These are phyloP conservation scores for Odonthalia washingtoniensis DNA, from an alignment of 31 red algal genomes.

Conservation along the genomic window DNA sequence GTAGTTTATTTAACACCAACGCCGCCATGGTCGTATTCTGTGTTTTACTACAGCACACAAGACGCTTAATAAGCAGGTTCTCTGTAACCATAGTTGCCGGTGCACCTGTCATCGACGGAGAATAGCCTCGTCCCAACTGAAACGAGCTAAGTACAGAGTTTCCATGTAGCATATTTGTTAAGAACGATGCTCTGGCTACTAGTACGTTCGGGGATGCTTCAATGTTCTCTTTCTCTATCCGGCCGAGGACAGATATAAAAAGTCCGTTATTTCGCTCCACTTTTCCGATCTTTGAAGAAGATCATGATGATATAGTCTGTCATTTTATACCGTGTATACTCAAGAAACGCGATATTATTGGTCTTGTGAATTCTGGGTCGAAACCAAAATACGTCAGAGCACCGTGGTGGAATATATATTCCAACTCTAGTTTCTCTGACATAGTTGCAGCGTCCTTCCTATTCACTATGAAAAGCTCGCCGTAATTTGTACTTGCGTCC, in stretches of 20 bases:
- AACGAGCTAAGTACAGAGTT: no score
- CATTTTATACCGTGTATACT: not conserved
- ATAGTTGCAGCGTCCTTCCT: not conserved
- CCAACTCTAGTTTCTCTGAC: not conserved
- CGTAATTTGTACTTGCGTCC: not conserved
- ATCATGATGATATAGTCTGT: not conserved
- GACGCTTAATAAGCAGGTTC: no score
- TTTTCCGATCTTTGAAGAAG: not conserved
- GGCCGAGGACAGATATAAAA: not conserved
- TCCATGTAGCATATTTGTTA: no score
- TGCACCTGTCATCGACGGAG: no score
- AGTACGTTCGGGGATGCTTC: no score
- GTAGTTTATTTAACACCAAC: no score
- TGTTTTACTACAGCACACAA: no score
- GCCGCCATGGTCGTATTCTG: no score
- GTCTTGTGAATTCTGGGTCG: slow-evolving; percentile 1
- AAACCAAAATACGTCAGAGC: not conserved
- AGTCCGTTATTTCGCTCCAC: slow-evolving; percentile 10
- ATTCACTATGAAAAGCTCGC: not conserved
- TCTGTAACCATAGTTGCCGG: no score
- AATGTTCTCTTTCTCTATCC: no score
- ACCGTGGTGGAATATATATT: slow-evolving; percentile 19
- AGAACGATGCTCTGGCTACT: no score
- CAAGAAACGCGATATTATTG: not conserved
- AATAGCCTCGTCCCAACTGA: no score